These are phyloP conservation scores for Trichoderma parareesei DNA, from an alignment of 495 filamentous ascomycete genomes.

Conservation along the genomic window DNA sequence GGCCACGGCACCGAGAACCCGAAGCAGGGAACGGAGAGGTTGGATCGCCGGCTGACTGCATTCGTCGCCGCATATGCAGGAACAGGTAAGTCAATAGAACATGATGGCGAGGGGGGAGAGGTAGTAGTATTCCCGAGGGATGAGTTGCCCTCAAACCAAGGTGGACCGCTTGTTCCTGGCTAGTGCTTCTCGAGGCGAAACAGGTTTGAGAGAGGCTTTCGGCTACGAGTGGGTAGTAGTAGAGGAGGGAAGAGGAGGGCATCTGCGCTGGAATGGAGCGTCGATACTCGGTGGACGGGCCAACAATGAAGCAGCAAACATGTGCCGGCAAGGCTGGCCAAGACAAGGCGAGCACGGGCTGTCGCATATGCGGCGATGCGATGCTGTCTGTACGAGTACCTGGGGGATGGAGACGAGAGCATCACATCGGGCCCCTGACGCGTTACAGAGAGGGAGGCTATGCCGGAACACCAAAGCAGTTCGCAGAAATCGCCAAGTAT, in stretches of 20 bases:
- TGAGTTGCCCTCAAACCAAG: not conserved
- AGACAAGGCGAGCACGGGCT: constrained; percentile 1
- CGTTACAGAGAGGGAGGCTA: too few species aligned
- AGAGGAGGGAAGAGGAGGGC: not conserved
- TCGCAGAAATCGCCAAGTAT: too few species aligned
- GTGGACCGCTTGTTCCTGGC: not conserved
- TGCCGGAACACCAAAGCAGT: too few species aligned
- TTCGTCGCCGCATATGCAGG: not conserved
- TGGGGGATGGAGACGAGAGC: not conserved
- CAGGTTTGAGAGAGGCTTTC: not conserved
- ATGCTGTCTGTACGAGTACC: not conserved
- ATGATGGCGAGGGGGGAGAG: not conserved
- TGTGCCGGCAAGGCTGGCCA: constrained; percentile 4
- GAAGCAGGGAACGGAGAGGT: not conserved
- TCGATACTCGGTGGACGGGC: not conserved
- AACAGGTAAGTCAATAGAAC: too few species aligned
- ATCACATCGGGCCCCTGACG: not conserved
- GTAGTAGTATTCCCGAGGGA: not conserved
- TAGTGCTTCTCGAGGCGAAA: not conserved
- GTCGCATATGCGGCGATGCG: not conserved
- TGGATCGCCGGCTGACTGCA: not conserved
- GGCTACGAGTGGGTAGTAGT: not conserved
- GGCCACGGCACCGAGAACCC: constrained; percentile 1
- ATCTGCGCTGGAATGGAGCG: not conserved
- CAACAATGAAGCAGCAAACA: not conserved